Base-by-base conservation (phyloP, 208 protist genomes). In the Strigomonas oncopelti region DNA sequence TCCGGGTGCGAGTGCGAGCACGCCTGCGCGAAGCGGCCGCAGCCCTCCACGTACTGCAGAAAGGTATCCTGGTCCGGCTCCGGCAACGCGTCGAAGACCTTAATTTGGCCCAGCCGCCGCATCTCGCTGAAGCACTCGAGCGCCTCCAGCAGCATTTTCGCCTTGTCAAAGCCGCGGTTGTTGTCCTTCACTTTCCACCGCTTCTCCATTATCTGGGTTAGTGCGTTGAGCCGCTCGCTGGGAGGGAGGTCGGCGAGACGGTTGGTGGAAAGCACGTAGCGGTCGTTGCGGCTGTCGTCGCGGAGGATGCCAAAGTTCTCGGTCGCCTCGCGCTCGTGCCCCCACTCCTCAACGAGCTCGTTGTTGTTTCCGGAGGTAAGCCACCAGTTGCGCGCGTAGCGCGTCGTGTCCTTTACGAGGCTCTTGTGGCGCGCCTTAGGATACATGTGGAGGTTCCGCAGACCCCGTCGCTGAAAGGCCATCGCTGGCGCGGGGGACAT, bases 61-160 rank as follows among this genome's bases (percentile, higher is more conserved):
- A 96, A 96, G 0, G 84, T 92, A 61, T 93, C 87, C 59, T 96
- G 87, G 57, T 96, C 88, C 1, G 83, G 69, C 69, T 92, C 85
- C 7, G 78, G 75, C 1, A 96, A 77, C 25, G 72, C 74, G 20
- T 78, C 74, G 61, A 93, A 96, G 9, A 66, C 60, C 5, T 75
- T 83, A 48, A 93, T 85, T 53, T 88, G 78, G 0, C 75, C 78
- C 18, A 68, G 56, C 1, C 81, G 64, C 14, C 81, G 77, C 90
- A 96, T 86, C 77, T 96, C 91, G 36, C 82, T 90, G 75, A 96
- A 96, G 74, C 91, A 96, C 75, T 96, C 87, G 28, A 93, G 67
- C 29, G 88, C 88, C 48, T 91, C 68, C 16, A 96, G 77, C 8
- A 92, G 62, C 57, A 96, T 57, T 64, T 86, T 91, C 11, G 86